Evolutionary conservation across 1,284 basidiomycete species (phyloP), one percentile per base, ranked within the genome.

Genomic region (Austropuccinia psidii): DNA sequence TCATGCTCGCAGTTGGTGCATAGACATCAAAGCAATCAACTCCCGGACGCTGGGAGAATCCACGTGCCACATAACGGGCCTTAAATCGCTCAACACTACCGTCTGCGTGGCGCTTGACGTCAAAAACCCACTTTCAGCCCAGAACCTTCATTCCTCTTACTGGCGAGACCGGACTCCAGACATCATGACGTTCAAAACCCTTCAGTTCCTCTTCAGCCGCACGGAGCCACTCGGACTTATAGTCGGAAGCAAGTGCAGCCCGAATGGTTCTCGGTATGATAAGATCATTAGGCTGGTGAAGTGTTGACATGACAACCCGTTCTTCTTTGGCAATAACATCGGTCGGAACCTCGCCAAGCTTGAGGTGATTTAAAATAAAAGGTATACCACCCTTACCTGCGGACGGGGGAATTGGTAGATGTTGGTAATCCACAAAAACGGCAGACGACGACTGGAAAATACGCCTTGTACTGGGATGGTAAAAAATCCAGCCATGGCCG

Each of bases 1-100:
- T 61, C 8, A 47, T 19, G 24, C 55, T 35, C 7, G 45, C 31
- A 21, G 75, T 75, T 6, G 74, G 74, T 19, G 74, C 67, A 64
- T 60, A 76, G 17, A 66, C 61, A 27, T 76, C 75, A 39, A 39
- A 24, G 72, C 39, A 74, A 29, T 75, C 72, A 19, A 65, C 29
- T 15, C 75, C 74, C 24, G 55, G n/a, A 13, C 19, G 33, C 54
- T 75, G 74, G 4, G 19, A 19, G 68, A 41, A 76, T 39, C 75
- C 75, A 29, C 57, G 39, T 41, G 67, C 75, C 27, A 76, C 75
- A 31, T 64, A 64, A 9, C 61, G n/a, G 2, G 54, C 66, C 7
- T 54, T 37, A 19, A 43, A 58, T n/a, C 24, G 55, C 13, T 55
- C 24, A 4, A 19, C 21, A 15, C 11, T 37, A 8, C 33, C 65